phyloP scores from a whole-genome alignment of 2,329 filamentous ascomycete genomes.

The Colletotrichum sp. region DNA sequence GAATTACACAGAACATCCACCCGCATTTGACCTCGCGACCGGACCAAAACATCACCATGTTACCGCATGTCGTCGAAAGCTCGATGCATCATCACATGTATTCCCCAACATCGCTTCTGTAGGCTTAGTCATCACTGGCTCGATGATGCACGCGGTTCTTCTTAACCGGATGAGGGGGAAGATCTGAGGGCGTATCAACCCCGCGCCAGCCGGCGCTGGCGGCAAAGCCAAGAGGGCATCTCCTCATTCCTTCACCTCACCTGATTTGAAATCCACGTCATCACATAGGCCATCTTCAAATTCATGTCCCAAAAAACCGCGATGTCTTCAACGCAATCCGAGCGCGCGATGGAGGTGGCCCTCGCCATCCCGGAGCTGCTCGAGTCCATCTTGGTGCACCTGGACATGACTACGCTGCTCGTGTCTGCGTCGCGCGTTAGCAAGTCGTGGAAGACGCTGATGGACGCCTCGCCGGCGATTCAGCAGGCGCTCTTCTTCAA shows the following conservation, averaged over 20 bases:
- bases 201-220: constrained; percentile 4
- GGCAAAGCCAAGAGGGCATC: background rate
- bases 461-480: background rate
- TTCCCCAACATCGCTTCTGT: background rate
- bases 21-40: background rate
- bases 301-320: background rate
- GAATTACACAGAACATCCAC: background rate
- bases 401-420: constrained; percentile 31
- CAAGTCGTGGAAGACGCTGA: constrained; percentile 23
- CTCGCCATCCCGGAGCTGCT: constrained; percentile 28
- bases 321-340: background rate
- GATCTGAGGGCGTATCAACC: constrained; percentile 5
- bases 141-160: constrained; percentile 6
- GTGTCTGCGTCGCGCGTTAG: constrained; percentile 28
- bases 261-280: background rate
- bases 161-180: constrained; percentile 2
- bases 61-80: background rate
- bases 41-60: background rate
- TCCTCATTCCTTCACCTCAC: constrained; percentile 7
- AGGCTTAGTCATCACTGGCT: constrained; percentile 15
- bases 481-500: constrained; percentile 12
- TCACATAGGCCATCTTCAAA: background rate
- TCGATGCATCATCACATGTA: background rate
- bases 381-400: constrained; percentile 28
- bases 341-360: background rate